A percentile compares a stretch with the other conserved stretches of the same genome.
Evolutionary conservation across 2,329 filamentous ascomycete species (phyloP).

Genomic region (Xylariaceae sp.): DNA sequence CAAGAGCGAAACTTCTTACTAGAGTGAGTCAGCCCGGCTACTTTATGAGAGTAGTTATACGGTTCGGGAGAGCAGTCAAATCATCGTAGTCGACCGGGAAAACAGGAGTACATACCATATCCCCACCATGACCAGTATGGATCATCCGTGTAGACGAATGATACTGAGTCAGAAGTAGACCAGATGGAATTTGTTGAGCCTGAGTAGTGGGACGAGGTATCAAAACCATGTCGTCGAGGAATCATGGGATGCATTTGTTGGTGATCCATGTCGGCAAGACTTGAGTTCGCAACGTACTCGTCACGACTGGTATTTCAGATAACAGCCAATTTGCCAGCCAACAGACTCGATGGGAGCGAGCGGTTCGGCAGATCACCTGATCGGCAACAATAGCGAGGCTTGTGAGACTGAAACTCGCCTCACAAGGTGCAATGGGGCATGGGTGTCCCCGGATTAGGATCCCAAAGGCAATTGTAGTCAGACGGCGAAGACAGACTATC

Average conservation of each 20-base stretch:
- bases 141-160: constrained; percentile 28
- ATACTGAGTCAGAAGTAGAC: constrained; percentile 25
- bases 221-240: constrained; percentile 17
- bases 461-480: constrained; percentile 1
- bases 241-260: constrained; percentile 16
- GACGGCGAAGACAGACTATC: neutral
- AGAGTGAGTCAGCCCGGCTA: no score
- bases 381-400: no score
- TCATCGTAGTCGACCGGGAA: no score
- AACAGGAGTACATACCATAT: no score
- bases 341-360: no score
- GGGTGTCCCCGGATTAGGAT: constrained; percentile 1
- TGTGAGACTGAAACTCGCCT: no score
- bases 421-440: neutral
- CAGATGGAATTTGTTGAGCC: constrained; percentile 24
- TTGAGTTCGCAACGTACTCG: neutral
- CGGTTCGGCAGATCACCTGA: no score
- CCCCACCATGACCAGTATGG: constrained; percentile 17
- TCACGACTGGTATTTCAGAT: no score
- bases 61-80: no score
- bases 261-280: neutral
- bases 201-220: constrained; percentile 26
- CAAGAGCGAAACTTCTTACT: no score
- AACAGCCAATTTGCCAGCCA: no score
- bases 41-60: no score